phyloP scores from a whole-genome alignment of 2,329 filamentous ascomycete species.

The Exserohilum rostratum region DNA sequence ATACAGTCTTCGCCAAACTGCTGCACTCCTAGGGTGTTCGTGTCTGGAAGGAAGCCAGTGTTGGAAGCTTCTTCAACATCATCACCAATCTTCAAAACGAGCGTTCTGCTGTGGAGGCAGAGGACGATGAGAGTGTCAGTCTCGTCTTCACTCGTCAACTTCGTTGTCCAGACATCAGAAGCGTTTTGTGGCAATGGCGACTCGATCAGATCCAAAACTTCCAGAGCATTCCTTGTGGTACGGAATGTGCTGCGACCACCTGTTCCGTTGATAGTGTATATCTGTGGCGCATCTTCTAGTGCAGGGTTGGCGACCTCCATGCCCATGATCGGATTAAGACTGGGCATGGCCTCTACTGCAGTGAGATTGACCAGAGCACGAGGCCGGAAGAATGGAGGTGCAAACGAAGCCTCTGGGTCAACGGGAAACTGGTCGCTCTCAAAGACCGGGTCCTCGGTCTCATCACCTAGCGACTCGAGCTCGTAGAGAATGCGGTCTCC shows the following conservation, averaged over 20 bases:
- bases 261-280: conserved; percentile 89
- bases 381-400: conserved; percentile 84
- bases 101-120: conserved; percentile 85
- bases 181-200: conserved; percentile 89
- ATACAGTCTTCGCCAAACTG: conserved; percentile 92
- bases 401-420: conserved; percentile 73
- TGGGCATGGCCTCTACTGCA: conserved; percentile 81
- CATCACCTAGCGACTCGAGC: conserved; percentile 95
- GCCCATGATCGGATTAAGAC: conserved; percentile 89
- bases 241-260: conserved; percentile 89
- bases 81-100: conserved; percentile 94
- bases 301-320: conserved; percentile 91
- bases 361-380: conserved; percentile 80
- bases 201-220: conserved; percentile 94
- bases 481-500: conserved; percentile 96
- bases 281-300: conserved; percentile 92
- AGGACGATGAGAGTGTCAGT: conserved; percentile 96
- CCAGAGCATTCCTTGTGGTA: conserved; percentile 88
- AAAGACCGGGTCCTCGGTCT: conserved; percentile 88
- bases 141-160: conserved; percentile 78
- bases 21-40: conserved; percentile 89
- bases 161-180: conserved; percentile 93
- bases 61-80: conserved; percentile 95
- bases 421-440: conserved; percentile 80
- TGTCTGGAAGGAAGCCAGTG: conserved; percentile 86